Percentiles rank a stretch among this genome's conserved stretches.
phyloP scores from a whole-genome alignment of 768 basidiomycete genomes.

The Termitomyces sp. region DNA sequence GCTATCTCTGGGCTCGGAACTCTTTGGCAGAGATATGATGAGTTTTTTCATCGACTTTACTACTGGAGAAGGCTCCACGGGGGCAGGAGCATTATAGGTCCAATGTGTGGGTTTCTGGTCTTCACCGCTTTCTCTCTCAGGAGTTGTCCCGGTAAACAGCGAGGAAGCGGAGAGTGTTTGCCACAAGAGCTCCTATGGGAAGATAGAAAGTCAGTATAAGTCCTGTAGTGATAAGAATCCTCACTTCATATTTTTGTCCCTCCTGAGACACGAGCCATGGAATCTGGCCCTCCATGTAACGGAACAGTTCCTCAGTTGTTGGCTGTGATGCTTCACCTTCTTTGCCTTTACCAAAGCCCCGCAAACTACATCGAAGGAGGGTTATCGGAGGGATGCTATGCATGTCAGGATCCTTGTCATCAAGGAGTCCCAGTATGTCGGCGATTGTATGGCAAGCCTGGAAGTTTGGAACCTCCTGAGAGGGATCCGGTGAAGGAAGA shows the following conservation, averaged over 20 bases:
- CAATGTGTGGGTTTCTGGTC: slow-evolving; percentile 27
- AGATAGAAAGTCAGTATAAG: not conserved
- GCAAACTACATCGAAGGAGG: slow-evolving; percentile 60
- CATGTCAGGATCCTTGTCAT: slow-evolving; percentile 24
- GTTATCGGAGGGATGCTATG: slow-evolving; percentile 44
- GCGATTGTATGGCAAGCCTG: slow-evolving; percentile 42
- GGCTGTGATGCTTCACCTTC: slow-evolving; percentile 32
- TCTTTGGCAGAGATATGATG: slow-evolving; percentile 32
- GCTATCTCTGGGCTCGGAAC: slow-evolving; percentile 25
- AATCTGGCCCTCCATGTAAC: slow-evolving; percentile 50
- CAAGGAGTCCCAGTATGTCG: slow-evolving; percentile 30
- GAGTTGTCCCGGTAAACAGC: slow-evolving; percentile 39
- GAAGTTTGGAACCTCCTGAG: slow-evolving; percentile 44
- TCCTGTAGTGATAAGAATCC: slow-evolving; percentile 3
- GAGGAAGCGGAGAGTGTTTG: slow-evolving; percentile 50
- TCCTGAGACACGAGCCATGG: slow-evolving; percentile 54
- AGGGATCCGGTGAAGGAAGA: slow-evolving; percentile 51
- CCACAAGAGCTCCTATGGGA: slow-evolving; percentile 51
- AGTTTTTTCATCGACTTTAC: slow-evolving; percentile 32
- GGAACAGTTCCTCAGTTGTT: slow-evolving; percentile 59
- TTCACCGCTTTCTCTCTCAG: slow-evolving; percentile 17
- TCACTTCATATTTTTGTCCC: slow-evolving; percentile 53
- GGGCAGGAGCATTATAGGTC: slow-evolving; percentile 33
- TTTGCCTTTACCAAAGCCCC: slow-evolving; percentile 39
- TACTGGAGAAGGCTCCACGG: slow-evolving; percentile 32